Conservation (phyloP, 306 rosid species). For the Delonix regia region DNA sequence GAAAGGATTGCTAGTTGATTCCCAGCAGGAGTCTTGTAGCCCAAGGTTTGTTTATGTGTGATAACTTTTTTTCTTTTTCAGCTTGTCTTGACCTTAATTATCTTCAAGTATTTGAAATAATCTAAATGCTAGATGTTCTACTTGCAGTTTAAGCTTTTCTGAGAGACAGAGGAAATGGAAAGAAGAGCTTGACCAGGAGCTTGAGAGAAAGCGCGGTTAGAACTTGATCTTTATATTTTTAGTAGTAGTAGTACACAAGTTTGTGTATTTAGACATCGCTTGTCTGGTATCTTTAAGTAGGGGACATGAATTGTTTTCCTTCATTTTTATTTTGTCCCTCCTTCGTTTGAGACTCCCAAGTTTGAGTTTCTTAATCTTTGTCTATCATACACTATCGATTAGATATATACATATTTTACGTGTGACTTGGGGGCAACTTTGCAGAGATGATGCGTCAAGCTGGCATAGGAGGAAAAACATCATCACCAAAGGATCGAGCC, state of each 20-base stretch:
- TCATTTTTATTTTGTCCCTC: neutral
- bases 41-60: conserved; percentile 66
- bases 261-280: neutral
- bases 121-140: conserved; percentile 24
- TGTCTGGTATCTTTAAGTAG: too few relatives aligned
- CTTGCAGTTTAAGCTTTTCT: conserved; percentile 69
- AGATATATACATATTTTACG: conserved; percentile 2
- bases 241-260: neutral
- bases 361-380: neutral
- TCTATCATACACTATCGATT: too few relatives aligned
- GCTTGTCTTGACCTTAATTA: conserved; percentile 18
- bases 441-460: conserved; percentile 99
- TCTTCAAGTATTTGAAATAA: neutral
- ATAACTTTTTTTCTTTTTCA: conserved; percentile 36
- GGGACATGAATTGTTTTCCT: neutral
- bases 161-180: conserved; percentile 98
- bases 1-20: conserved; percentile 66
- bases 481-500: conserved; percentile 89
- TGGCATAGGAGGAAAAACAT: conserved; percentile 75
- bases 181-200: conserved; percentile 99
- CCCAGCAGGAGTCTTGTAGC: conserved; percentile 75
- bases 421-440: conserved; percentile 23
- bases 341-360: neutral
- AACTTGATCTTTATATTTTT: conserved; percentile 1
- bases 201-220: conserved; percentile 93